Evolutionary conservation across 2,329 filamentous ascomycete genomes (phyloP).

Genomic region (Phoma sp.): DNA sequence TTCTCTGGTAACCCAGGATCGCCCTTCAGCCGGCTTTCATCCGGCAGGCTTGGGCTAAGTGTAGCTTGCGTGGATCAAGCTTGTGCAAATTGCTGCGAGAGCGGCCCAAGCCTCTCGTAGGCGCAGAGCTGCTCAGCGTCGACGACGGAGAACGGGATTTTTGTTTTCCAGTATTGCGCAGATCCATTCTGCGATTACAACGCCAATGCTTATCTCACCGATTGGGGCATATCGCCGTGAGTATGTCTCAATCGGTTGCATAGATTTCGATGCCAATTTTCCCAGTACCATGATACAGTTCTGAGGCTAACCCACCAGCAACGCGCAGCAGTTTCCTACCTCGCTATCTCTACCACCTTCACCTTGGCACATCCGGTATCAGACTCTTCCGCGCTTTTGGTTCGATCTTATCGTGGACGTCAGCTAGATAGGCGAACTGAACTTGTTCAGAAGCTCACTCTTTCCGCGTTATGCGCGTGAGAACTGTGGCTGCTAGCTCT

Average conservation of each 20-base stretch:
- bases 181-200: slow-evolving; percentile 1
- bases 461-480: slow-evolving; percentile 10
- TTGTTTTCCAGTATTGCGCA: not conserved
- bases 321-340: slow-evolving; percentile 6
- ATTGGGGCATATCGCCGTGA: slow-evolving; percentile 13
- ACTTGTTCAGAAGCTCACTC: not conserved
- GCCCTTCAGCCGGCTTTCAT: not conserved
- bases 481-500: slow-evolving; percentile 1
- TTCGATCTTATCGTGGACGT: not conserved
- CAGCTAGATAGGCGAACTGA: slow-evolving; percentile 5
- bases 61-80: slow-evolving; percentile 1
- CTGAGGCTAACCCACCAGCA: slow-evolving; percentile 2
- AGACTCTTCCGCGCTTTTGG: slow-evolving; percentile 14
- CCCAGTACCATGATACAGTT: slow-evolving; percentile 19
- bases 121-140: not conserved
- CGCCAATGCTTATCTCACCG: slow-evolving; percentile 10
- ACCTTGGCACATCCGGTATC: slow-evolving; percentile 11
- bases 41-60: not conserved
- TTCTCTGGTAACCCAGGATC: slow-evolving; percentile 5
- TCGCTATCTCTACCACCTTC: slow-evolving; percentile 10
- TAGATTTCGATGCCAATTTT: slow-evolving; percentile 5
- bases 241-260: not conserved
- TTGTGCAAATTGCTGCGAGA: not conserved
- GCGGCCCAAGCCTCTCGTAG: not conserved
- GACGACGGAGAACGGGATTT: too few relatives aligned